Percentiles rank a stretch among this genome's conserved stretches.
Evolutionary conservation across 495 filamentous ascomycete species (phyloP).

Genomic region (Hypoxylon cercidicola): DNA sequence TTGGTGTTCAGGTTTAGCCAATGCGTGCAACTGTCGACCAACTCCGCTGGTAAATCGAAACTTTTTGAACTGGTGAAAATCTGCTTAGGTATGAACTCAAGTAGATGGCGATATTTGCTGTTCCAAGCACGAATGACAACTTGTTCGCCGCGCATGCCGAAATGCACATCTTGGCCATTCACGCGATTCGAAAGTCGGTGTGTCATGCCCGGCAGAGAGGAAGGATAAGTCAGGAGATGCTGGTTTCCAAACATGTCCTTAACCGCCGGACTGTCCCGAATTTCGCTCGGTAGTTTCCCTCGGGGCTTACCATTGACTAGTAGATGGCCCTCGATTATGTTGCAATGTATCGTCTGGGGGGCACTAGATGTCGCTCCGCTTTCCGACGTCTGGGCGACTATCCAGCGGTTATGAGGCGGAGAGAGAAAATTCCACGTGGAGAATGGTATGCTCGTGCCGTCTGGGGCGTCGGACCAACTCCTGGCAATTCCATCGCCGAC

Average conservation of each 20-base stretch:
- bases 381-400: constrained; percentile 29
- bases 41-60: constrained; percentile 61
- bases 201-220: constrained; percentile 57
- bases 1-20: constrained; percentile 65
- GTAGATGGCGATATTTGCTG: constrained; percentile 18
- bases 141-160: constrained; percentile 54
- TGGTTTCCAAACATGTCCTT: constrained; percentile 62
- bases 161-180: constrained; percentile 55
- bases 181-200: constrained; percentile 49
- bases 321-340: constrained; percentile 60
- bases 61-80: constrained; percentile 34
- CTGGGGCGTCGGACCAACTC: constrained; percentile 14
- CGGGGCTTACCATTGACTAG: constrained; percentile 58
- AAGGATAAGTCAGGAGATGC: constrained; percentile 58
- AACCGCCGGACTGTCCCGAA: constrained; percentile 48
- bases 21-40: constrained; percentile 64
- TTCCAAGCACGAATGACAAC: constrained; percentile 53
- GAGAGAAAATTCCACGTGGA: constrained; percentile 40
- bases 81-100: constrained; percentile 51
- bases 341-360: constrained; percentile 51
- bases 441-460: neutral
- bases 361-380: neutral
- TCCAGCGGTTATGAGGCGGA: constrained; percentile 48
- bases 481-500: constrained; percentile 46
- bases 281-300: constrained; percentile 56